Evolutionary conservation across 495 filamentous ascomycete species (phyloP).

Genomic region (Penicillium cataractarum): DNA sequence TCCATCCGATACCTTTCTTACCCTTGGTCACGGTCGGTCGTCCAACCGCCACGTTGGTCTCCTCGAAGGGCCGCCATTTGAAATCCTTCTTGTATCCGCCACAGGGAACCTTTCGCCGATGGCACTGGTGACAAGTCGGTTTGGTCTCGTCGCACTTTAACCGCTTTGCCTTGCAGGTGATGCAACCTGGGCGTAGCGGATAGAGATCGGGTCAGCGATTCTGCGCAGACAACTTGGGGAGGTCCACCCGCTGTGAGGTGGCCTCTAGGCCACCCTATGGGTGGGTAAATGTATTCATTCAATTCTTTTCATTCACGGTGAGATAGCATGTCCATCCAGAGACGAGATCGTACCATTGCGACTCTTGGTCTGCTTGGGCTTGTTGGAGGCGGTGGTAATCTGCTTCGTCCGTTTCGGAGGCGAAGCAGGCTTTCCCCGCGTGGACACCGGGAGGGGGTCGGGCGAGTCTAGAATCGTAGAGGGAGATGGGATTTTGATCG

Average conservation of each 20-base stretch:
- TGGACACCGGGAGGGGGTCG: constrained; percentile 31
- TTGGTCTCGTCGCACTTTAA: constrained; percentile 84
- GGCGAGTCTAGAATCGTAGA: constrained; percentile 60
- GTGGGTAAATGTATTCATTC: neutral
- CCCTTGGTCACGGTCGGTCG: constrained; percentile 36
- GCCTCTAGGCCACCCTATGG: neutral
- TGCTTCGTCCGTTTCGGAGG: constrained; percentile 33
- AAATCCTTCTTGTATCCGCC: constrained; percentile 84
- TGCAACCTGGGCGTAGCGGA: constrained; percentile 61
- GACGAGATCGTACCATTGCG: constrained; percentile 68
- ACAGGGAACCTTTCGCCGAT: constrained; percentile 68
- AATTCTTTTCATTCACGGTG: neutral
- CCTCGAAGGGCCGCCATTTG: constrained; percentile 82
- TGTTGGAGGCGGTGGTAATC: constrained; percentile 35
- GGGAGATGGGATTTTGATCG: constrained; percentile 66
- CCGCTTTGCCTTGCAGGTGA: constrained; percentile 80
- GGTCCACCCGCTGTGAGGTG: neutral
- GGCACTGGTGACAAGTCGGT: constrained; percentile 74
- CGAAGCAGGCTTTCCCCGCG: constrained; percentile 39
- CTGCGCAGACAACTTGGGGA: constrained; percentile 22
- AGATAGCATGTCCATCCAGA: constrained; percentile 7
- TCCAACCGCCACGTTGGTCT: constrained; percentile 61
- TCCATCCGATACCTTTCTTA: constrained; percentile 51
- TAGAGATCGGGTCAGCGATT: constrained; percentile 39
- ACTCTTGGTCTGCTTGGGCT: constrained; percentile 81